Percentiles rank a stretch among this genome's conserved stretches.
phyloP scores from a whole-genome alignment of 805 yeast species.

The Kluyveromyces starmeri region DNA sequence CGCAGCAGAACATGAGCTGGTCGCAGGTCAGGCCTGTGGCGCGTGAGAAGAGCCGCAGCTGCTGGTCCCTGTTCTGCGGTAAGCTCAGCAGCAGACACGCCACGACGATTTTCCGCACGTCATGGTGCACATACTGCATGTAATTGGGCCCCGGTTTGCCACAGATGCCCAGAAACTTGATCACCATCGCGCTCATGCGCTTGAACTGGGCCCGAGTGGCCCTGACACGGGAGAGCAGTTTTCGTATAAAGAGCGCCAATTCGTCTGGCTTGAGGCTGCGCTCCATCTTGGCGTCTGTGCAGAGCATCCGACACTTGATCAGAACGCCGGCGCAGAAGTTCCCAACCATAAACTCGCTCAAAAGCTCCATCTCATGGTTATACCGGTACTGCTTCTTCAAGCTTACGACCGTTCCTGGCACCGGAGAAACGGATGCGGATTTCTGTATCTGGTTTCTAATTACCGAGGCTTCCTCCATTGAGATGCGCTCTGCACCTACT shows the following conservation, averaged over 20 bases:
- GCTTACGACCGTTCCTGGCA: background rate
- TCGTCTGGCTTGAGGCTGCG: background rate
- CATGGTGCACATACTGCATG: constrained; percentile 14
- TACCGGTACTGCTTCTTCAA: constrained; percentile 4
- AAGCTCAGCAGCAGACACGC: constrained; percentile 18
- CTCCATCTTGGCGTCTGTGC: too few species aligned
- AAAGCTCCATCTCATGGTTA: constrained; percentile 1
- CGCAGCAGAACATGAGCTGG: constrained; percentile 19
- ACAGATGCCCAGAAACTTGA: constrained; percentile 19
- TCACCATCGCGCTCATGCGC: constrained; percentile 18
- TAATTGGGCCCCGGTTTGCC: constrained; percentile 12
- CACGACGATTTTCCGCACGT: constrained; percentile 16
- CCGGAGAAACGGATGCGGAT: too few species aligned
- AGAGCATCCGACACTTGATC: too few species aligned
- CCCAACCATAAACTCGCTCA: constrained; percentile 15
- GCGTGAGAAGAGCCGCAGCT: constrained; percentile 11
- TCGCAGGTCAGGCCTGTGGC: constrained; percentile 18
- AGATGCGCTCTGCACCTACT: too few species aligned
- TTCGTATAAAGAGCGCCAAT: background rate
- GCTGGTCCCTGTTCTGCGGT: constrained; percentile 13
- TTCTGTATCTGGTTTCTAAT: too few species aligned
- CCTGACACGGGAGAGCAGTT: constrained; percentile 13
- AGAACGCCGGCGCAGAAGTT: constrained; percentile 12
- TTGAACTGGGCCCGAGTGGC: constrained; percentile 17
- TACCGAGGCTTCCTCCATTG: too few species aligned